Evolutionary conservation across 768 basidiomycete species (phyloP), one percentile per base, ranked within the genome.

Genomic region (Pleurotus tuber-regium): DNA sequence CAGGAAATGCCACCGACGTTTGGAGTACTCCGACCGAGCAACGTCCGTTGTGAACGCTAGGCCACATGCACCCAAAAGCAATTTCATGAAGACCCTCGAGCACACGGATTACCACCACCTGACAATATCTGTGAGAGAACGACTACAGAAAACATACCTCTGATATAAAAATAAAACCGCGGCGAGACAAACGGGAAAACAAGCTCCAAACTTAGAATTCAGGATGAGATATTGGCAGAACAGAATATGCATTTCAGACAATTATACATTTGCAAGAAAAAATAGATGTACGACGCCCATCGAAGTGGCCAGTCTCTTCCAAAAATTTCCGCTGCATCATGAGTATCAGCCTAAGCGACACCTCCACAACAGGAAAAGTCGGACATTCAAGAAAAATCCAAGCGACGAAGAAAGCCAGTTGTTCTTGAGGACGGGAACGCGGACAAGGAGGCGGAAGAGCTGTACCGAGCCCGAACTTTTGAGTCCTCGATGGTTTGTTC

Each of bases 391-490:
- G 52, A 61, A 66, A 61, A 57, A 67, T 41, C 70, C 70, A 59
- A 64, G 60, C 57, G 65, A 61, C 50, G 29, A 60, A 54, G 65
- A 65, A 66, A 72, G 69, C 50, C 57, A 68, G 67, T 82, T 62
- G 55, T 31, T 90, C 79, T 89, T 76, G 87, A 78, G 82, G 86
- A 90, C 88, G 87, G 88, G 88, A 90, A 92, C 90, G 90, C 90
- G 90, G 86, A 81, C 89, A 81, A 83, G 88, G 83, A 90, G 80
- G 80, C 83, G 86, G 84, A 80, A 77, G 70, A 79, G 80, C 82
- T 86, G 75, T 71, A 71, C 86, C 89, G 65, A 78, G 90, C 80
- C 87, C 90, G 90, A 92, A 92, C 90, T 92, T 89, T 88, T 80
- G 66, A 83, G 89, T 92, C 88, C 84, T 78, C 88, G 78, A 55